Conservation (phyloP, 2,329 filamentous ascomycete species). For the Anisogramma anomala region DNA sequence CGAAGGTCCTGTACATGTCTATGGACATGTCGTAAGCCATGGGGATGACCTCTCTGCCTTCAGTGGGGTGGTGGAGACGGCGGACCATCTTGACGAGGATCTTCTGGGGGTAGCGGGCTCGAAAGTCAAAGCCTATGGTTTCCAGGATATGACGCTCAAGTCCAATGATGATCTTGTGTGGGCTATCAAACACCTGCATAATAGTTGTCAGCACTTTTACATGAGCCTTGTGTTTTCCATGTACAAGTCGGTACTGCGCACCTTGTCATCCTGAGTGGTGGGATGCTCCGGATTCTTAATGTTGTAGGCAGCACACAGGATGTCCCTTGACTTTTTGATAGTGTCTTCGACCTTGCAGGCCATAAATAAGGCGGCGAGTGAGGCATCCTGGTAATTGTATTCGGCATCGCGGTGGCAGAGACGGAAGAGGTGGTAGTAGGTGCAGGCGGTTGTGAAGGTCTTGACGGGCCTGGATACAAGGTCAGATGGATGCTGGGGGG, state of each 20-base stretch:
- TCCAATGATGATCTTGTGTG: constrained; percentile 72
- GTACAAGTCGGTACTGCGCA: constrained; percentile 27
- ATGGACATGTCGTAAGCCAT: constrained; percentile 72
- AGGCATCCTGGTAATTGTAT: constrained; percentile 78
- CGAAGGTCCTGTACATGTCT: constrained; percentile 87
- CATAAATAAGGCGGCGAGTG: constrained; percentile 76
- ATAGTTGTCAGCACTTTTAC: constrained; percentile 6
- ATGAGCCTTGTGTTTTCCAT: too few relatives aligned
- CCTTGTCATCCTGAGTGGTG: constrained; percentile 70
- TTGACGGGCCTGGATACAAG: constrained; percentile 48
- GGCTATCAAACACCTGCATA: constrained; percentile 61
- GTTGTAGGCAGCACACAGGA: constrained; percentile 83
- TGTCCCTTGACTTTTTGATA: constrained; percentile 89
- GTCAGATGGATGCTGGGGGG: constrained; percentile 23
- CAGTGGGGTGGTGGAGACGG: constrained; percentile 35
- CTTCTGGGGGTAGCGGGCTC: constrained; percentile 77
- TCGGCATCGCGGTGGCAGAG: constrained; percentile 74
- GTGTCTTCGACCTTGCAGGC: constrained; percentile 98
- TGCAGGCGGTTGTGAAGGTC: constrained; percentile 82
- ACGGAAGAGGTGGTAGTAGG: constrained; percentile 90
- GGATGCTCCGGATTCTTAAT: constrained; percentile 59
- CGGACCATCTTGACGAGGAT: constrained; percentile 69
- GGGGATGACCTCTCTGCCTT: constrained; percentile 47
- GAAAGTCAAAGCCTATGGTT: constrained; percentile 85
- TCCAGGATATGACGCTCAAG: constrained; percentile 90